Conservation (phyloP, 345 rosid species). For the Zanthoxylum bungeanum region DNA sequence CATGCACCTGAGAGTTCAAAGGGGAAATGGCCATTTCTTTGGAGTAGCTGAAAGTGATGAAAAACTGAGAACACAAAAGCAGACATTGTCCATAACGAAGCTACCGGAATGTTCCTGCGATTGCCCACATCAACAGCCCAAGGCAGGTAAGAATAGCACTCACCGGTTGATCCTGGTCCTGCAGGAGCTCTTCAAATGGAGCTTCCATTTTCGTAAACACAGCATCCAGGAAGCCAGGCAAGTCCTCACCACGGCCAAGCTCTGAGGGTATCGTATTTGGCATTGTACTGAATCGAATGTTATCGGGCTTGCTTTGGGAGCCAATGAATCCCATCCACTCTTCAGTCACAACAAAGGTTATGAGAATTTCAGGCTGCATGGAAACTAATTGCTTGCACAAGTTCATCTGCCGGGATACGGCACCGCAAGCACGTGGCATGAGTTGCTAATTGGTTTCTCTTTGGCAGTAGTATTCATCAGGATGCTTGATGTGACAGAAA, state of each 20-base stretch:
- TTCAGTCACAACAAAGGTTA: constrained; percentile 65
- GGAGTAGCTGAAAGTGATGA: constrained; percentile 22
- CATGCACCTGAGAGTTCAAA: background rate
- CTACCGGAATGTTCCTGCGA: constrained; percentile 34
- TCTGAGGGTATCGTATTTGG: background rate
- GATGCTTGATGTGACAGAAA: too few species aligned
- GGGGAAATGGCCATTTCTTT: constrained; percentile 17
- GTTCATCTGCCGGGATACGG: constrained; percentile 71
- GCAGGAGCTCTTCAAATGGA: constrained; percentile 18
- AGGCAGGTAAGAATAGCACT: constrained; percentile 13
- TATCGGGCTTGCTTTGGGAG: constrained; percentile 1
- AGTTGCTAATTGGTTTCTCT: background rate
- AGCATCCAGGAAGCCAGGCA: constrained; percentile 32
- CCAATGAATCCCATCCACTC: constrained; percentile 64
- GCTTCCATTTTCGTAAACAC: constrained; percentile 27
- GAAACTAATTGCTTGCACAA: constrained; percentile 44
- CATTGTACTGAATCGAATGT: background rate
- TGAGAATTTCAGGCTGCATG: constrained; percentile 29
- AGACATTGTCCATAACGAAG: constrained; percentile 32
- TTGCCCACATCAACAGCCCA: constrained; percentile 21
- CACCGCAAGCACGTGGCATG: constrained; percentile 55
- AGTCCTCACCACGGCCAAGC: background rate
- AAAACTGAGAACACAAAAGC: constrained; percentile 27
- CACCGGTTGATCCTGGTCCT: too few species aligned
- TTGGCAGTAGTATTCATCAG: too few species aligned